Base-by-base conservation (phyloP, 495 filamentous ascomycete genomes). In the Glonium stellatum region DNA sequence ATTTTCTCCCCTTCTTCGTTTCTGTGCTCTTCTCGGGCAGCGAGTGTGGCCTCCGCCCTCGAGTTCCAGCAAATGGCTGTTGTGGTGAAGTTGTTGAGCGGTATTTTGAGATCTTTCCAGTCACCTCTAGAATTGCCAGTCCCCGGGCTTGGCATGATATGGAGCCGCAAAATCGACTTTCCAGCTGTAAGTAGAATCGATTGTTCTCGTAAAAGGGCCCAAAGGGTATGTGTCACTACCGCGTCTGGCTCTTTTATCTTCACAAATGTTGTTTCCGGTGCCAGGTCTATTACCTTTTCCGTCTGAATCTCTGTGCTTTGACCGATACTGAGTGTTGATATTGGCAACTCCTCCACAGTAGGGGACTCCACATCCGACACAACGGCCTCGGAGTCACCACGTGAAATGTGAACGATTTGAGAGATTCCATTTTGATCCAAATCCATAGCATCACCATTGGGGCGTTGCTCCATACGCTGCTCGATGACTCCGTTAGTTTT, bases 381-480 rank as follows among this genome's bases (percentile, higher is more conserved):
- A 0, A 63, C 61, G 27, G 66, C 63, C 13, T 63, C 66, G 0
- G 60, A 69, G 10, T 60, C 69, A 9, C 46, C 70, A 4, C 64
- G 56, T 51, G 63, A 53, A 23, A 56, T 58, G 44, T 60, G 66
- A 4, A 60, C 53, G 13, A 65, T 51, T 34, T 70, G 68, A 13
- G 52, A 50, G 36, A 27, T 25, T 5, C 59, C 60, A 35, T 62
- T 64, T 12, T 58, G 60, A 34, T 73, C 71, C 10, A 73, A 55
- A 31, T 73, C 71, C 71, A 73, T 73, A 31, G 52, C 66, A 53
- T 71, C 69, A 18, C 63, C 62, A 50, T 71, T 69, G 35, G 62
- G 58, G 22, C 69, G 70, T 10, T 53, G 15, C 46, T 62, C 57
- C 57, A 31, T 31, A 57, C 58, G 19, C 13, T 59, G 54, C 22